phyloP scores from a whole-genome alignment of 1,284 basidiomycete genomes.

The Puccinia hordei region DNA sequence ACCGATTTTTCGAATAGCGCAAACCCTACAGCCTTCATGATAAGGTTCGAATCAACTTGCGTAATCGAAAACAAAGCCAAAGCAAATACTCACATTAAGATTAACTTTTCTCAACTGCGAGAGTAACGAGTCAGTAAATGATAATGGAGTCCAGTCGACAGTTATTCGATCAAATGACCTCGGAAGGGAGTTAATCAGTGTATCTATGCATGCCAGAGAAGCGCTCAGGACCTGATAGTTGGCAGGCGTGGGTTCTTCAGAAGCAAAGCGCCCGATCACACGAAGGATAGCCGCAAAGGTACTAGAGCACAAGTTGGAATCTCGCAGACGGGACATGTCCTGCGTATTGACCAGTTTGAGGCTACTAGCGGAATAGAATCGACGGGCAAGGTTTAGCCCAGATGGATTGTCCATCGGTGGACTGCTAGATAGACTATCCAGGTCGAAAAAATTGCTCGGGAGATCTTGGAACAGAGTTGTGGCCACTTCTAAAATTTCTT shows the following conservation, averaged over 20 bases:
- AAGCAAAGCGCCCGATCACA: conserved; percentile 14
- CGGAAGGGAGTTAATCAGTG: conserved; percentile 20
- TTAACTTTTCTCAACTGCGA: conserved; percentile 16
- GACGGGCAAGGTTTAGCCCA: conserved; percentile 34
- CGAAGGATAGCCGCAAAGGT: conserved; percentile 36
- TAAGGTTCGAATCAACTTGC: conserved; percentile 33
- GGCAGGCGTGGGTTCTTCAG: not conserved
- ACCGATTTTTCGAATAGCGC: conserved; percentile 25
- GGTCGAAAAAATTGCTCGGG: conserved; percentile 11
- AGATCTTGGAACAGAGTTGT: conserved; percentile 38
- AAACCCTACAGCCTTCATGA: conserved; percentile 42
- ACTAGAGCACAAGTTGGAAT: conserved; percentile 29
- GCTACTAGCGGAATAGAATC: conserved; percentile 35
- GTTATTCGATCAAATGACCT: not conserved
- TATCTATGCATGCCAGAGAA: conserved; percentile 31
- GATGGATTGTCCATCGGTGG: not conserved
- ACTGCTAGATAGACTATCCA: not conserved
- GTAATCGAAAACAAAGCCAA: not conserved
- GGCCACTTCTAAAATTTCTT: conserved; percentile 28
- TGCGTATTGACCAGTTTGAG: conserved; percentile 30
- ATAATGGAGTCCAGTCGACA: conserved; percentile 35
- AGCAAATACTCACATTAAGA: conserved; percentile 31
- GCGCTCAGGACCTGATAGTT: conserved; percentile 26
- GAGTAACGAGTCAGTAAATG: conserved; percentile 29
- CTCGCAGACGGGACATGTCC: conserved; percentile 17